Percentiles rank a stretch among this genome's conserved stretches.
Evolutionary conservation across 805 yeast species (phyloP).

Genomic region (Cephaloascus fragrans): DNA sequence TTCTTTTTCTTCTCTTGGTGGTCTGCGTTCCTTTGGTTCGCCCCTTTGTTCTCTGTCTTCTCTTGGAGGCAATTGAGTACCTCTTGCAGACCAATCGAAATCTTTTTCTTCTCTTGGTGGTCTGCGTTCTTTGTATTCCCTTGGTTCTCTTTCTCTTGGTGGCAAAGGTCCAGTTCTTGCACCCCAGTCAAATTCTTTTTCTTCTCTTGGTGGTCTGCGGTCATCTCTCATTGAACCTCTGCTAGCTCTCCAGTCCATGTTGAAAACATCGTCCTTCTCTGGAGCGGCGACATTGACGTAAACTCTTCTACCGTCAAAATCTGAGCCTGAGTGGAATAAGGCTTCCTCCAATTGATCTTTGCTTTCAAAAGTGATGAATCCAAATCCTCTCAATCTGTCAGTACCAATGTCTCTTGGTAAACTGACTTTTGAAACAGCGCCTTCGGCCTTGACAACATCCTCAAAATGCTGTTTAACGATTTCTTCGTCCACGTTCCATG

Average conservation of each 20-base stretch:
- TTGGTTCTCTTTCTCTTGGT: conserved; percentile 12
- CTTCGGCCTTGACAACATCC: conserved; percentile 39
- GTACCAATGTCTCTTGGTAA: conserved; percentile 62
- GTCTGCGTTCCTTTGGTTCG: conserved; percentile 9
- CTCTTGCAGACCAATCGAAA: conserved; percentile 39
- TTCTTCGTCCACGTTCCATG: conserved; percentile 70
- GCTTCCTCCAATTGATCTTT: conserved; percentile 42
- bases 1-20: conserved; percentile 18
- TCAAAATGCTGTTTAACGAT: conserved; percentile 53
- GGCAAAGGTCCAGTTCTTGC: conserved; percentile 12
- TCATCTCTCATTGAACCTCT: conserved; percentile 7
- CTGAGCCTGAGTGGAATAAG: conserved; percentile 31
- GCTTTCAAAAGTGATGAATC: conserved; percentile 40
- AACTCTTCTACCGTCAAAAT: conserved; percentile 38
- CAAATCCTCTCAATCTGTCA: conserved; percentile 53
- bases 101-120: conserved; percentile 29
- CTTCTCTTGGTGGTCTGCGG: conserved; percentile 19
- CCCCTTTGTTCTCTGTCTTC: conserved; percentile 12
- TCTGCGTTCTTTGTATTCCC: conserved; percentile 9
- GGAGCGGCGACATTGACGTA: conserved; percentile 54
- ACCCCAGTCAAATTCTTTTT: conserved; percentile 32
- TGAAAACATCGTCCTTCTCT: conserved; percentile 32
- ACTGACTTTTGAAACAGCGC: conserved; percentile 50
- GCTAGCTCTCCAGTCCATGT: conserved; percentile 32
- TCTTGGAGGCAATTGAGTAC: conserved; percentile 17